Conservation (phyloP, 768 basidiomycete genomes). For the Psilocybe subaeruginosa region DNA sequence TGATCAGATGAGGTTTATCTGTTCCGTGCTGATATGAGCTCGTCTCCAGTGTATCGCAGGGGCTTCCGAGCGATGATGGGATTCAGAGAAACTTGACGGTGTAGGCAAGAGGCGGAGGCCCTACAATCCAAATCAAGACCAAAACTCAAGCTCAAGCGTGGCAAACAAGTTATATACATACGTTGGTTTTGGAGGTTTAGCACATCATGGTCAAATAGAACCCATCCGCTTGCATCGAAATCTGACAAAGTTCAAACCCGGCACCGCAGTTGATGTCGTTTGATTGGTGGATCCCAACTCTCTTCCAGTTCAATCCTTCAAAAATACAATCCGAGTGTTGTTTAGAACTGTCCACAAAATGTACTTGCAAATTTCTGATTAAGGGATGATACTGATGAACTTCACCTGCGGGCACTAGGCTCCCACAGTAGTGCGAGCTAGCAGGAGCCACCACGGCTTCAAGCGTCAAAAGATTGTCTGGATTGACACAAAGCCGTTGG, state of each 20-base stretch:
- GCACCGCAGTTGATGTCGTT: not conserved
- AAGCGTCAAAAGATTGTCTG: not conserved
- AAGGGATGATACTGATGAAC: not conserved
- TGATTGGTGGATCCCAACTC: conserved; percentile 1
- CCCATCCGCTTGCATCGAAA: conserved; percentile 9
- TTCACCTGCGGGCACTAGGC: not conserved
- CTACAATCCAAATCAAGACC: conserved; percentile 1
- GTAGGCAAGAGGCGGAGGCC: not conserved
- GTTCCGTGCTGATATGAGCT: no score
- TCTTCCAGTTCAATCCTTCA: not conserved
- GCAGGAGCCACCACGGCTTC: not conserved
- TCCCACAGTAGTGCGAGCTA: not conserved
- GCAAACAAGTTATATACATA: no score
- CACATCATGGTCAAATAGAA: conserved; percentile 3
- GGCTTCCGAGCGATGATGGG: no score
- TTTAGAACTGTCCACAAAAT: not conserved
- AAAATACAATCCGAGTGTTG: not conserved
- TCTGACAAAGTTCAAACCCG: conserved; percentile 10
- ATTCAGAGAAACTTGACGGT: no score
- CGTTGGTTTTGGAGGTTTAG: not conserved
- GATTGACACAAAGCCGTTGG: not conserved
- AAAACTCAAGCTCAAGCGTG: no score
- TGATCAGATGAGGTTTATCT: no score
- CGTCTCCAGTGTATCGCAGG: no score
- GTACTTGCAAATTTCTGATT: not conserved